Evolutionary conservation across 495 filamentous ascomycete genomes (phyloP).

Genomic region (Oidiodendron maius): DNA sequence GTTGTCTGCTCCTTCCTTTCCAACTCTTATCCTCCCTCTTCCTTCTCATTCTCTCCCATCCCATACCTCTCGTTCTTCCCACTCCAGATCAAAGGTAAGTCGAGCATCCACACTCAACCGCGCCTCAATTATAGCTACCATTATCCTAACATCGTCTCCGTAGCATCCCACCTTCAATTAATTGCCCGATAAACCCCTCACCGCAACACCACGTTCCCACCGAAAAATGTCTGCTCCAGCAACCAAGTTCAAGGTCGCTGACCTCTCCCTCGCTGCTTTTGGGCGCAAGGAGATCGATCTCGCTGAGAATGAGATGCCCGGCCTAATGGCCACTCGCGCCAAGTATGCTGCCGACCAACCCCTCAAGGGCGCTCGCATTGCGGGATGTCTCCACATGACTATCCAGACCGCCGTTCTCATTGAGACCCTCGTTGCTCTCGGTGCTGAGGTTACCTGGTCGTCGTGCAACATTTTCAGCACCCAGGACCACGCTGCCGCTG

Average conservation of each 20-base stretch:
- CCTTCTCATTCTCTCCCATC: no score
- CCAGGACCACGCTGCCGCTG: slow-evolving; percentile 92
- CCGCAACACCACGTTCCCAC: slow-evolving; percentile 12
- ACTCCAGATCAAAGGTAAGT: not conserved
- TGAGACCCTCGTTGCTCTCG: slow-evolving; percentile 88
- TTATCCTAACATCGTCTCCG: no score
- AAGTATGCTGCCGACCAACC: slow-evolving; percentile 95
- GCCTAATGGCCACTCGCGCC: slow-evolving; percentile 87
- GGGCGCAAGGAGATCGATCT: slow-evolving; percentile 98
- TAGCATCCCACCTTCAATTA: not conserved
- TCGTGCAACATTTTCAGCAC: slow-evolving; percentile 99
- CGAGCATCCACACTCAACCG: no score
- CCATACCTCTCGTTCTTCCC: slow-evolving; percentile 16
- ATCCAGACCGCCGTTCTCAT: slow-evolving; percentile 99
- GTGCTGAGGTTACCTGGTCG: slow-evolving; percentile 96
- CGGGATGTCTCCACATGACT: slow-evolving; percentile 98
- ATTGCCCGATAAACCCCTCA: slow-evolving; percentile 5
- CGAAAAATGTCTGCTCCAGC: slow-evolving; percentile 21
- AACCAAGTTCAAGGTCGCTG: slow-evolving; percentile 46
- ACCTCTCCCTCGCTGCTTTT: slow-evolving; percentile 96
- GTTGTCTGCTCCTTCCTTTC: no score
- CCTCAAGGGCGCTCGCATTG: slow-evolving; percentile 75
- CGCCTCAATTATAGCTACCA: no score
- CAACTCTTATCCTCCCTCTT: slow-evolving; percentile 10
- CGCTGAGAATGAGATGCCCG: slow-evolving; percentile 97